Evolutionary conservation across 495 filamentous ascomycete species (phyloP).

Genomic region (Sabuloglossum arenarium): DNA sequence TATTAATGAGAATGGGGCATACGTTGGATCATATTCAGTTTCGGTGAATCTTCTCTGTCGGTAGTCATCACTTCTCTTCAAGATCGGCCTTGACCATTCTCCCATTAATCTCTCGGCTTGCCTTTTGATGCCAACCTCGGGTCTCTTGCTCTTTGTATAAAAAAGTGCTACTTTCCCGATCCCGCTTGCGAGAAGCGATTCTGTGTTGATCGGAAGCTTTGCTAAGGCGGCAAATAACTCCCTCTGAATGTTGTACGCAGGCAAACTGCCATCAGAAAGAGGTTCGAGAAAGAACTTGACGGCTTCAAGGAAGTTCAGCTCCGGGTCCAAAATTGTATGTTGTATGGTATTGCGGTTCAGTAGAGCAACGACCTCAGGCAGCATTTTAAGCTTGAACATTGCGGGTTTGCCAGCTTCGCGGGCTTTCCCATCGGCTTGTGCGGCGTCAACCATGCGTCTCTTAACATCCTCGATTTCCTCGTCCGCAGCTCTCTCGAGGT

Average conservation of each 20-base stretch:
- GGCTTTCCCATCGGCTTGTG: constrained; percentile 61
- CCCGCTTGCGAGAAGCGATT: constrained; percentile 69
- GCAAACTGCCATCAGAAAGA: constrained; percentile 73
- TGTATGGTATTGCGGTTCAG: constrained; percentile 76
- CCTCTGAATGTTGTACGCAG: constrained; percentile 91
- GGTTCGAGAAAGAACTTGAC: constrained; percentile 97
- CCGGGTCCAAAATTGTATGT: constrained; percentile 66
- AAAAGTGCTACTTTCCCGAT: constrained; percentile 91
- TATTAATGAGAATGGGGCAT: constrained; percentile 11
- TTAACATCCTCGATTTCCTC: constrained; percentile 77
- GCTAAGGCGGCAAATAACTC: constrained; percentile 68
- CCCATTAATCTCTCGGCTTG: constrained; percentile 73
- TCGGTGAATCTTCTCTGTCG: constrained; percentile 46
- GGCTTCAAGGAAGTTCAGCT: constrained; percentile 83
- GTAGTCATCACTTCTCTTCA: constrained; percentile 84
- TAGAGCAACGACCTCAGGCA: constrained; percentile 75
- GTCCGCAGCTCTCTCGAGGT: constrained; percentile 75
- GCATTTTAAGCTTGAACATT: constrained; percentile 80
- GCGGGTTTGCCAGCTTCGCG: constrained; percentile 60
- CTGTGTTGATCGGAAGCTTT: constrained; percentile 72
- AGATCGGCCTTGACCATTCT: constrained; percentile 92
- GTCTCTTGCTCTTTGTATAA: constrained; percentile 85
- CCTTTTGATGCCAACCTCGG: constrained; percentile 73
- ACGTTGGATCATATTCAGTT: constrained; percentile 35
- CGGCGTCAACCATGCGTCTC: constrained; percentile 78